phyloP scores from a whole-genome alignment of 2,329 filamentous ascomycete species.

The Pleomassaria siparia region DNA sequence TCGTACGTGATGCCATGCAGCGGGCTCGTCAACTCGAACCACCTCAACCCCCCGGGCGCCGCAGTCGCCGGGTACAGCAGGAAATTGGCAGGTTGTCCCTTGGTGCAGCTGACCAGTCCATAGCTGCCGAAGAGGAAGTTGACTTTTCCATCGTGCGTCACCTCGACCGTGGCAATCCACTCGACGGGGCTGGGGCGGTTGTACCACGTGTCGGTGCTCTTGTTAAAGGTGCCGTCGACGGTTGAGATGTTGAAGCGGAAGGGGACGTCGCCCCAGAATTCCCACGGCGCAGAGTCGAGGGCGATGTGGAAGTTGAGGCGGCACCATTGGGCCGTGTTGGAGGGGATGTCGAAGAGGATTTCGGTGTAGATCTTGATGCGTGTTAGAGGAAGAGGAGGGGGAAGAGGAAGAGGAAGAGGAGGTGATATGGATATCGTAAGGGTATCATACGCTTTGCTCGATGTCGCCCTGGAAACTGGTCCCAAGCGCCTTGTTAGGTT shows the following conservation, averaged over 20 bases:
- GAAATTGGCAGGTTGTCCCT: conserved; percentile 28
- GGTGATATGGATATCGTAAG: not conserved
- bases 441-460: conserved; percentile 16
- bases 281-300: conserved; percentile 21
- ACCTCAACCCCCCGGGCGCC: conserved; percentile 21
- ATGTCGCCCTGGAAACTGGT: conserved; percentile 28
- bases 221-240: conserved; percentile 21
- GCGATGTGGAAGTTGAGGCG: conserved; percentile 29
- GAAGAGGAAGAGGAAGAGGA: not conserved
- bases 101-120: conserved; percentile 25
- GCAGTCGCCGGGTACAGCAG: conserved; percentile 25
- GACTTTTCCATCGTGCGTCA: conserved; percentile 15
- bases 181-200: conserved; percentile 17
- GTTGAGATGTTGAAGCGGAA: conserved; percentile 29
- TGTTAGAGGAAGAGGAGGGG: not conserved
- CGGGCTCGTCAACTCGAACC: conserved; percentile 34
- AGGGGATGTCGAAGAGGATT: conserved; percentile 35
- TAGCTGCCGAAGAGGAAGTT: conserved; percentile 12
- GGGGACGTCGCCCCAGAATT: conserved; percentile 19
- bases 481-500: conserved; percentile 20
- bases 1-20: conserved; percentile 35
- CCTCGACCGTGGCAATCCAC: conserved; percentile 20
- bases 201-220: conserved; percentile 33
- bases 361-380: conserved; percentile 26
- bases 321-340: conserved; percentile 25